phyloP scores from a whole-genome alignment of 768 basidiomycete species.

The Boletus rubescentipes region DNA sequence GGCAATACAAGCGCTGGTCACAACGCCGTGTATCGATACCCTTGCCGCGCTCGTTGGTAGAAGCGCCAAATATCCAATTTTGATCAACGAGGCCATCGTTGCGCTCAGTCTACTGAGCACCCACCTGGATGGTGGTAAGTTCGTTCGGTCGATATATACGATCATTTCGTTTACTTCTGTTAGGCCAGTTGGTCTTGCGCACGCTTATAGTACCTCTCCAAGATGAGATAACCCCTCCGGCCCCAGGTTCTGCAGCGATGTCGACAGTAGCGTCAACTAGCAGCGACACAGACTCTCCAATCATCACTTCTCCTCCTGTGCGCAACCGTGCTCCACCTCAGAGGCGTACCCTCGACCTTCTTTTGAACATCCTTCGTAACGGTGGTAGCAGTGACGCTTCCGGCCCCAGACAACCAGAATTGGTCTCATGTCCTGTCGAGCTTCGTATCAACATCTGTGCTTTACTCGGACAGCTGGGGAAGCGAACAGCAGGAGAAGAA shows the following conservation, averaged over 20 bases:
- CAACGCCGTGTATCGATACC: slow-evolving; percentile 53
- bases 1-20: slow-evolving; percentile 53
- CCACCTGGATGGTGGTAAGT: slow-evolving; percentile 62
- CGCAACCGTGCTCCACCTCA: slow-evolving; percentile 44
- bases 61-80: slow-evolving; percentile 76
- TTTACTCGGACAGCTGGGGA: slow-evolving; percentile 63
- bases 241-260: slow-evolving; percentile 34
- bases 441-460: slow-evolving; percentile 76
- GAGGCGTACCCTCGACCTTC: slow-evolving; percentile 64
- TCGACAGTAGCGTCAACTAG: slow-evolving; percentile 41
- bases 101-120: slow-evolving; percentile 77
- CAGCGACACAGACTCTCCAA: slow-evolving; percentile 49
- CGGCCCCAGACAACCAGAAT: slow-evolving; percentile 40
- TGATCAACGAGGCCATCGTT: slow-evolving; percentile 88
- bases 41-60: slow-evolving; percentile 72
- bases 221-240: slow-evolving; percentile 36
- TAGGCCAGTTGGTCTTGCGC: slow-evolving; percentile 63
- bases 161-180: slow-evolving; percentile 7
- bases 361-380: slow-evolving; percentile 61
- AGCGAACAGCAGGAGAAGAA: slow-evolving; percentile 48
- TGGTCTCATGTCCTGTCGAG: slow-evolving; percentile 63
- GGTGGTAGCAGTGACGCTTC: slow-evolving; percentile 24
- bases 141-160: not conserved
- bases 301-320: slow-evolving; percentile 41
- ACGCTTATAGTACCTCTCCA: slow-evolving; percentile 54